These are phyloP conservation scores for Casaregolazyma suthepensis DNA, from an alignment of 1,139 yeast species.

Conservation along the genomic window DNA sequence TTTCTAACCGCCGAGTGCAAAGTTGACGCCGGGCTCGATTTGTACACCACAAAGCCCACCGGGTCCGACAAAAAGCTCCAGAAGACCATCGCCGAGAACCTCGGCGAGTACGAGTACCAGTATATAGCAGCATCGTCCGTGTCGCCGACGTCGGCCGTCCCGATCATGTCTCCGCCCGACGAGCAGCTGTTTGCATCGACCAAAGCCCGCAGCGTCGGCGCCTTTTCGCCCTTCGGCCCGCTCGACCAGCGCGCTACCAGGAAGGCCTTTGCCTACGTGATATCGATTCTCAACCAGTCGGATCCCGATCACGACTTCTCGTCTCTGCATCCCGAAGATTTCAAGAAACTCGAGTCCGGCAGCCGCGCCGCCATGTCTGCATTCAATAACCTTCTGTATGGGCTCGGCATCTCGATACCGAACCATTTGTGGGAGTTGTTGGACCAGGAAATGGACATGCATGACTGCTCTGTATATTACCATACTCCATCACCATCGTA, in stretches of 20 bases:
- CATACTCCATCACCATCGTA: slow-evolving; percentile 77
- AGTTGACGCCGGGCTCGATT: slow-evolving; percentile 87
- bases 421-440: slow-evolving; percentile 85
- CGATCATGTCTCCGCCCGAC: slow-evolving; percentile 10
- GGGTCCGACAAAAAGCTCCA: slow-evolving; percentile 84
- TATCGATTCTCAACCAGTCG: slow-evolving; percentile 83
- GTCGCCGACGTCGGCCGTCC: slow-evolving; percentile 5
- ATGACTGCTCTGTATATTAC: slow-evolving; percentile 70
- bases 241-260: slow-evolving; percentile 76
- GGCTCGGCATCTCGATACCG: slow-evolving; percentile 57
- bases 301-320: slow-evolving; percentile 96
- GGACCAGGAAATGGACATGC: slow-evolving; percentile 76
- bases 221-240: slow-evolving; percentile 86
- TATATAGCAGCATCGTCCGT: slow-evolving; percentile 1
- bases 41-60: slow-evolving; percentile 90
- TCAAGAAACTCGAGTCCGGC: slow-evolving; percentile 46
- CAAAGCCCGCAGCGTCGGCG: slow-evolving; percentile 29
- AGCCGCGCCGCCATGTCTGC: slow-evolving; percentile 55
- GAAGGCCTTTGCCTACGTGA: slow-evolving; percentile 82
- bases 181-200: slow-evolving; percentile 22
- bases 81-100: slow-evolving; percentile 78
- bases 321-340: slow-evolving; percentile 79
- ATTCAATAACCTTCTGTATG: slow-evolving; percentile 72
- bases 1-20: slow-evolving; percentile 86
- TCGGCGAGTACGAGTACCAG: slow-evolving; percentile 11